Conservation (phyloP, 495 filamentous ascomycete species). For the Parathielavia appendiculata region DNA sequence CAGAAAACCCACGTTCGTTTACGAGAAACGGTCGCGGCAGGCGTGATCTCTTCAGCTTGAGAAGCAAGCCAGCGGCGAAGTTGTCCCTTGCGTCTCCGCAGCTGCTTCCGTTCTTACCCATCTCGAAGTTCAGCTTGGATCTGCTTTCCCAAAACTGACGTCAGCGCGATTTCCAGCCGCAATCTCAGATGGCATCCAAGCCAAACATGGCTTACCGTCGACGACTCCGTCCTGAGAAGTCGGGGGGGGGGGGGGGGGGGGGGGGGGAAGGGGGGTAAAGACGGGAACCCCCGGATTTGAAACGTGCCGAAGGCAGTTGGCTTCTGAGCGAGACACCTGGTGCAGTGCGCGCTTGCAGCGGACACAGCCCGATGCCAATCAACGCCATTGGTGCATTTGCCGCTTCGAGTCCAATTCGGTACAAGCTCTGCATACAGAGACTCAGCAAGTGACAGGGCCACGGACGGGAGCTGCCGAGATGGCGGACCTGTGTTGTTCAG, state of each 20-base stretch:
- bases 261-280: too few species aligned
- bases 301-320: constrained; percentile 1
- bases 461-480: neutral
- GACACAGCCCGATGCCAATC: neutral
- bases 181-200: neutral
- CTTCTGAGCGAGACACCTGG: neutral
- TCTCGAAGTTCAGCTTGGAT: neutral
- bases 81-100: neutral
- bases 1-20: neutral
- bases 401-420: constrained; percentile 12
- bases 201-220: neutral
- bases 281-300: neutral
- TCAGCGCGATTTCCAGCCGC: constrained; percentile 1
- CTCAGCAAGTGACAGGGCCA: neutral
- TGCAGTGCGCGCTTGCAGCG: constrained; percentile 3
- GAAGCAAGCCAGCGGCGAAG: constrained; percentile 1
- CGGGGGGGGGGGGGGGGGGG: too few species aligned
- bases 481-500: neutral
- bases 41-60: neutral
- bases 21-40: neutral
- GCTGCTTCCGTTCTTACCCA: neutral
- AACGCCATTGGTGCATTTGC: constrained; percentile 15
- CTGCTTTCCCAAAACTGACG: neutral
- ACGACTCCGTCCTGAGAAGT: constrained; percentile 3
- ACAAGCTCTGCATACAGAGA: constrained; percentile 6